Evolutionary conservation across 257 asterid species (phyloP), one percentile per base, ranked within the genome.

Genomic region (Oldenlandia corymbosa): DNA sequence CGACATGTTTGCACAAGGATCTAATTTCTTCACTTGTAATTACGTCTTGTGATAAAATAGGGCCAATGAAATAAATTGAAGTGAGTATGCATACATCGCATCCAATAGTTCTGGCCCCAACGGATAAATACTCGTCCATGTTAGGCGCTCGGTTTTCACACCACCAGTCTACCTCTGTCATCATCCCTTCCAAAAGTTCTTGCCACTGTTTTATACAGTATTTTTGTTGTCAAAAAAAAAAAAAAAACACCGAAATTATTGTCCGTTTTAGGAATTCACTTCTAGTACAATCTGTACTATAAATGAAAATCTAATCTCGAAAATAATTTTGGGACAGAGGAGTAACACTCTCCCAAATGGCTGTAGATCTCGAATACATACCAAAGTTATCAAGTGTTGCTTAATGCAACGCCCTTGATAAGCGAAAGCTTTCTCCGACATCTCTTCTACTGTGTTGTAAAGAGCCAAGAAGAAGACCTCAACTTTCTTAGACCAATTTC

Each of bases 391-490:
- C 30, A 79, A 65, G 55, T 74, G 52, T 10, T 63, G 53, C 56
- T 74, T 76, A 10, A 79, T 60, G 14, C 69, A 53, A 16, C 72
- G 76, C 6, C 76, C 85, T 62, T 79, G 88, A 50, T 55, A 24
- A 32, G 70, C 39, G 27, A 49, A 55, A 17, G 81, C 81, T 62
- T 27, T 62, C 57, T 68, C 85, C 9, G 80, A 80, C 47, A 75
- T 54, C 20, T 79, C 81, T n/a, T 72, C 76, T 37, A 77, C 59
- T 3, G 85, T 77, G 26, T 58, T 32, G 58, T 74, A 70, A 0
- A 82, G 50, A 50, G 70, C 70, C 24, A 77, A 68, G 45, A 66
- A 74, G 2, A 76, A 62, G 37, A 68, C 56, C 45, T 70, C 60
- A 18, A 79, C 85, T 31, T 57, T 72, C 68, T 77, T 59, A 7